phyloP scores from a whole-genome alignment of 2,329 filamentous ascomycete species.

The Botryotinia globosa region DNA sequence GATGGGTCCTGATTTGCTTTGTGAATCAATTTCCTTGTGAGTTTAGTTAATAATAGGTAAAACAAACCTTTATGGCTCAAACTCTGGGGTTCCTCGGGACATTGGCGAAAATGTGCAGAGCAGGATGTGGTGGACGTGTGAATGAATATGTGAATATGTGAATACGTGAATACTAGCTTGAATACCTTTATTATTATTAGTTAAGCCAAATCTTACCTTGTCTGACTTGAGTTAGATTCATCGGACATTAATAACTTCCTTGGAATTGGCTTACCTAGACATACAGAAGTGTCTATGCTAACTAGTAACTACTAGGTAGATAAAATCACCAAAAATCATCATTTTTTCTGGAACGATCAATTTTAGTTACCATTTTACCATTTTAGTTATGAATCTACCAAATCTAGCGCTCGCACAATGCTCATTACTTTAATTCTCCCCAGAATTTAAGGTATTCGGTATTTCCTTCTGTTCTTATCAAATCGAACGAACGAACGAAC shows the following conservation, averaged over 20 bases:
- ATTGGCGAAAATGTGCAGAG: not conserved
- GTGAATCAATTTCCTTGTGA: conserved; percentile 3
- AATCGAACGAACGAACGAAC: not conserved
- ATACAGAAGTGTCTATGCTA: not conserved
- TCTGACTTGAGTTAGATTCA: not conserved
- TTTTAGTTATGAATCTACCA: conserved; percentile 1
- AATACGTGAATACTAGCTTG: too few species aligned
- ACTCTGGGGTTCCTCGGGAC: not conserved
- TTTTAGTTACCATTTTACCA: not conserved
- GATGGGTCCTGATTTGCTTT: not conserved
- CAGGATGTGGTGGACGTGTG: not conserved
- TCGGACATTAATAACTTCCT: conserved; percentile 4
- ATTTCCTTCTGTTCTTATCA: not conserved
- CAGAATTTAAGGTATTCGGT: conserved; percentile 7
- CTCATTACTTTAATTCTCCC: not conserved
- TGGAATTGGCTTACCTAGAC: not conserved
- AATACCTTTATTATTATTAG: not conserved
- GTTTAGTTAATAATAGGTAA: not conserved
- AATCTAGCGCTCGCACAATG: not conserved
- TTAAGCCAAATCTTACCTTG: not conserved
- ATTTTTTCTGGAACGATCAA: not conserved
- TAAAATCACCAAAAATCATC: conserved; percentile 9
- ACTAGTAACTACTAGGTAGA: not conserved
- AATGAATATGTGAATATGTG: too few species aligned
- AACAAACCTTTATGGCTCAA: not conserved